These are phyloP conservation scores for Stachybotrys chartarum DNA, from an alignment of 2,329 filamentous ascomycete genomes.

Conservation along the genomic window DNA sequence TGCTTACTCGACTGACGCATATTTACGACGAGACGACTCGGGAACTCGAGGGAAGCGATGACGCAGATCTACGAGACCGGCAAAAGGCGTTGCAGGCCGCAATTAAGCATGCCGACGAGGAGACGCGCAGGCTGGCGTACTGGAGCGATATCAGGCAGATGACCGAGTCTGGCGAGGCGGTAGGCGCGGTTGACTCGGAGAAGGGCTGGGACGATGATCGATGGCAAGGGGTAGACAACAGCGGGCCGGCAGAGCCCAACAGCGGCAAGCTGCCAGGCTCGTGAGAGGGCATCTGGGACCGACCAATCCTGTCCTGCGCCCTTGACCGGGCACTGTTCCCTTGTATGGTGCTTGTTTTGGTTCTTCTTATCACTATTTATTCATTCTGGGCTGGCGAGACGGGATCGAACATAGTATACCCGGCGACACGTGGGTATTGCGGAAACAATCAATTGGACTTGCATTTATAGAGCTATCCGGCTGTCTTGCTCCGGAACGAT, in stretches of 20 bases:
- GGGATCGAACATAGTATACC: neutral
- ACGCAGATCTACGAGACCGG: conserved; percentile 28
- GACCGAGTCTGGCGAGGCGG: conserved; percentile 44
- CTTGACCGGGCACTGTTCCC: neutral
- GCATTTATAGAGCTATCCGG: too few relatives aligned
- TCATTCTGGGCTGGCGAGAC: neutral
- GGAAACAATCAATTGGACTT: too few relatives aligned
- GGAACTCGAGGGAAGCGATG: conserved; percentile 29
- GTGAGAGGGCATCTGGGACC: neutral
- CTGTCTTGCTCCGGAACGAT: too few relatives aligned
- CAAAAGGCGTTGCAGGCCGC: conserved; percentile 67
- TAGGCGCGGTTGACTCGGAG: conserved; percentile 32
- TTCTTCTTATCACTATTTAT: neutral
- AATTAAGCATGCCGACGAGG: conserved; percentile 67
- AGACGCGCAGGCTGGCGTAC: conserved; percentile 75
- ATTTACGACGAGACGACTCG: conserved; percentile 37
- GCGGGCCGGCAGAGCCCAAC: conserved; percentile 36
- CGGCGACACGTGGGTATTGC: neutral
- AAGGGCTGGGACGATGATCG: conserved; percentile 28
- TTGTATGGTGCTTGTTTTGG: neutral
- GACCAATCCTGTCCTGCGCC: neutral
- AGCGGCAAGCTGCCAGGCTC: conserved; percentile 12
- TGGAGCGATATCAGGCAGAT: conserved; percentile 79
- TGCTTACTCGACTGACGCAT: conserved; percentile 64
- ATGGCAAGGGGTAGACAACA: conserved; percentile 47